These are phyloP conservation scores for Trichoderma simmonsii DNA, from an alignment of 2,329 filamentous ascomycete species.

Conservation along the genomic window DNA sequence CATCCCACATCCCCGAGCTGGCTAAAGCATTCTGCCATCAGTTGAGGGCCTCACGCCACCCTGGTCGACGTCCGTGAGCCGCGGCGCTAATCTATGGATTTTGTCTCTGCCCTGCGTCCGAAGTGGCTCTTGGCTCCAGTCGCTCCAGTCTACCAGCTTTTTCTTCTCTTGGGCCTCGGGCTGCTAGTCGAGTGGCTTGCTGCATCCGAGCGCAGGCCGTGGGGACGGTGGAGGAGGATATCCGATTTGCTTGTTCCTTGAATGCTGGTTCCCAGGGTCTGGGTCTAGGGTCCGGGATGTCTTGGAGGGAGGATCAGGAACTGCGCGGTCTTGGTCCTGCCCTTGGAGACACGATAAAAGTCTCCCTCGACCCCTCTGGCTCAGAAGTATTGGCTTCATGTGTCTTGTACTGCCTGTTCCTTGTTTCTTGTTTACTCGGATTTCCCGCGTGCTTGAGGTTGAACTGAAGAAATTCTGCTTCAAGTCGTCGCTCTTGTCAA, in stretches of 20 bases:
- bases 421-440: background rate
- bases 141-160: background rate
- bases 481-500: background rate
- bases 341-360: slow-evolving; percentile 15
- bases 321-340: slow-evolving; percentile 7
- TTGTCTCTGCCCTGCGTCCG: slow-evolving; percentile 16
- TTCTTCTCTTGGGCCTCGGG: background rate
- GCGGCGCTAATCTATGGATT: slow-evolving; percentile 13
- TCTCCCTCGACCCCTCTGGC: slow-evolving; percentile 16
- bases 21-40: background rate
- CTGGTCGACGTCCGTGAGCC: slow-evolving; percentile 20
- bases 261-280: background rate
- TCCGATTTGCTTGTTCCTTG: slow-evolving; percentile 1
- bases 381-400: background rate
- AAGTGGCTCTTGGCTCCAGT: slow-evolving; percentile 2
- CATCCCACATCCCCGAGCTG: background rate
- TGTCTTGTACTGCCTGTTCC: background rate
- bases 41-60: background rate
- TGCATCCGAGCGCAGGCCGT: background rate
- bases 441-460: background rate
- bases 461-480: background rate
- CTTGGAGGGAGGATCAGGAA: slow-evolving; percentile 1
- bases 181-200: slow-evolving; percentile 6
- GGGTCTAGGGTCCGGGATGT: background rate
- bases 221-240: background rate